Base-by-base conservation (phyloP, 2,329 filamentous ascomycete genomes). In the Pseudocercospora eumusae region DNA sequence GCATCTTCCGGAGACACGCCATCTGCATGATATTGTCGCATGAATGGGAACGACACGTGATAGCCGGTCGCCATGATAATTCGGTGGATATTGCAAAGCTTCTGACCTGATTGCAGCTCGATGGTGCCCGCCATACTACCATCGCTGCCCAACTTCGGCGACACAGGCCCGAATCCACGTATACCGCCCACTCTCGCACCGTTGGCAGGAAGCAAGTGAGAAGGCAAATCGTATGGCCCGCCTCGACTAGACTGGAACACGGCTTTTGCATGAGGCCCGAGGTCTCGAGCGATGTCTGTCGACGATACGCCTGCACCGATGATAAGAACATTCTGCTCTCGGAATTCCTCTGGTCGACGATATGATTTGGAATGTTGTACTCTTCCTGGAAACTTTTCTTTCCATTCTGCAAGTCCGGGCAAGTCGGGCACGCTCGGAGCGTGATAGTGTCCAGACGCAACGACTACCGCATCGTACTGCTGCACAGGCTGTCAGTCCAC, bases 51-150 rank as follows among this genome's bases (percentile, higher is more conserved):
- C 0, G 85, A 84, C 13, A 86, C 85, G 68, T 88, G 83, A 68
- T 91, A 91, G 0, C 89, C 88, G 0, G 88, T 91, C 15, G 83
- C 86, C 4, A 91, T 70, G 20, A 91, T 80, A 0, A 91, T 80
- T 15, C 79, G 76, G 67, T 91, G 82, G 36, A 91, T 84, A 9
- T 81, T 78, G 20, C 76, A 76, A 0, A 91, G 68, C 0, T 75
- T 75, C 0, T 75, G 67, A 0, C 86, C 87, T 23, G 85, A 81
- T 47, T 78, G 80, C 0, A 91, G 75, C 0, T 80, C 76, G 0
- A 86, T 74, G 0, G 73, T 79, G 0, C 83, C 80, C 0, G 83
- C 83, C 8, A 87, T 80, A 0, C 78, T 69, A 0, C 75, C 72
- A 0, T 74, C 67, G 2, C 36, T 42, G 3, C 56, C 52, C 18